Conservation (phyloP, 768 basidiomycete genomes). For the Amanita fuliginea region DNA sequence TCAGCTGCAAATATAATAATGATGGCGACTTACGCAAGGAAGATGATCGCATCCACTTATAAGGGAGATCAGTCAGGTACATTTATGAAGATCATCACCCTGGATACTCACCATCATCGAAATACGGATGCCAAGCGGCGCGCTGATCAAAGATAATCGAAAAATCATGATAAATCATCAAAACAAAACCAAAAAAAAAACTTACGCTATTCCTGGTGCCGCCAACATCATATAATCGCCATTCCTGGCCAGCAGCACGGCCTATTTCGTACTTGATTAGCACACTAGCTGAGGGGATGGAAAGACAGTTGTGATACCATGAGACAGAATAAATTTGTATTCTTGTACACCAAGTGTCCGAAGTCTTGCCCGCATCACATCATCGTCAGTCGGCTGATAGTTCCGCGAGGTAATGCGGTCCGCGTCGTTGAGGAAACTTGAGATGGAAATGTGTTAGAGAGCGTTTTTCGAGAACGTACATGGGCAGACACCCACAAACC, state of each 20-base stretch:
- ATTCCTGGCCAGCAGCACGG: slow-evolving; percentile 53
- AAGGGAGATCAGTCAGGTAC: slow-evolving; percentile 5
- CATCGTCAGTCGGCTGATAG: slow-evolving; percentile 65
- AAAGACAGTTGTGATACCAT: slow-evolving; percentile 29
- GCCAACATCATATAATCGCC: slow-evolving; percentile 77
- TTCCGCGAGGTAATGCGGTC: slow-evolving; percentile 50
- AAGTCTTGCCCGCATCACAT: slow-evolving; percentile 69
- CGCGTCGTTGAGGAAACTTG: slow-evolving; percentile 60
- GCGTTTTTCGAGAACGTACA: background rate
- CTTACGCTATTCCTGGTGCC: slow-evolving; percentile 60
- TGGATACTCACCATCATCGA: slow-evolving; percentile 47
- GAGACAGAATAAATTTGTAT: slow-evolving; percentile 53
- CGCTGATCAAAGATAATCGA: slow-evolving; percentile 30
- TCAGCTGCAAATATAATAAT: background rate
- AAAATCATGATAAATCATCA: background rate
- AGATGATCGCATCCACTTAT: slow-evolving; percentile 70
- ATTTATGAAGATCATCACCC: background rate
- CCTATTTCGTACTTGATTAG: slow-evolving; percentile 24
- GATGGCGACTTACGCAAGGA: slow-evolving; percentile 44
- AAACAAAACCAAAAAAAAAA: slow-evolving; percentile 3
- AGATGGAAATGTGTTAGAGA: slow-evolving; percentile 1
- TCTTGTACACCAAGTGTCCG: slow-evolving; percentile 74
- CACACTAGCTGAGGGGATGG: background rate
- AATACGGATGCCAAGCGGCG: slow-evolving; percentile 70
- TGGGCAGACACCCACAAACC: slow-evolving; percentile 51